phyloP scores from a whole-genome alignment of 2,329 filamentous ascomycete genomes.

The Aaosphaeria pasadenensis region DNA sequence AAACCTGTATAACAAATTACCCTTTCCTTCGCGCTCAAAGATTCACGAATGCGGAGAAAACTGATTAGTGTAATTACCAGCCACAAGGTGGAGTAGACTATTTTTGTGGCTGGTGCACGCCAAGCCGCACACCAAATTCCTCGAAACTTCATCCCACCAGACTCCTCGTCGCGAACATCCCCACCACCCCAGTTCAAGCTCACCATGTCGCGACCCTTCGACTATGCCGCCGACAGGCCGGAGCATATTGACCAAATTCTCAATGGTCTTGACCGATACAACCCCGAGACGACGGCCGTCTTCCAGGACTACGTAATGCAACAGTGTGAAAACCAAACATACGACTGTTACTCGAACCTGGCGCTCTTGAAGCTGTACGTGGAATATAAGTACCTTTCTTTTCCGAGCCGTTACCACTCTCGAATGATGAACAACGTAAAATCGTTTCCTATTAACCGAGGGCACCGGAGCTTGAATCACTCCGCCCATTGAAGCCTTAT shows the following conservation, averaged over 20 bases:
- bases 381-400: constrained; percentile 6
- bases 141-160: constrained; percentile 7
- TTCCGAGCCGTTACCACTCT: constrained; percentile 6
- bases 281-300: constrained; percentile 88
- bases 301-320: constrained; percentile 93
- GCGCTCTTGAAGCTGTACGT: constrained; percentile 96
- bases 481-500: constrained; percentile 64
- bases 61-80: too few species aligned
- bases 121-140: constrained; percentile 4
- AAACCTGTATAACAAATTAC: too few species aligned
- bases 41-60: too few species aligned
- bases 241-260: constrained; percentile 91
- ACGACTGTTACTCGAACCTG: constrained; percentile 95
- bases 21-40: too few species aligned
- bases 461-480: constrained; percentile 56
- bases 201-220: constrained; percentile 59
- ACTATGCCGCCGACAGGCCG: constrained; percentile 88
- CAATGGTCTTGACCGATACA: constrained; percentile 96
- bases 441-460: constrained; percentile 99
- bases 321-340: constrained; percentile 93
- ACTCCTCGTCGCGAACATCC: constrained; percentile 19
- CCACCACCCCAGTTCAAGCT: constrained; percentile 8
- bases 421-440: constrained; percentile 68
- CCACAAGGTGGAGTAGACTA: neutral
- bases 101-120: neutral